These are phyloP conservation scores for Epichloe bromicola DNA, from an alignment of 2,329 filamentous ascomycete genomes.

Conservation along the genomic window DNA sequence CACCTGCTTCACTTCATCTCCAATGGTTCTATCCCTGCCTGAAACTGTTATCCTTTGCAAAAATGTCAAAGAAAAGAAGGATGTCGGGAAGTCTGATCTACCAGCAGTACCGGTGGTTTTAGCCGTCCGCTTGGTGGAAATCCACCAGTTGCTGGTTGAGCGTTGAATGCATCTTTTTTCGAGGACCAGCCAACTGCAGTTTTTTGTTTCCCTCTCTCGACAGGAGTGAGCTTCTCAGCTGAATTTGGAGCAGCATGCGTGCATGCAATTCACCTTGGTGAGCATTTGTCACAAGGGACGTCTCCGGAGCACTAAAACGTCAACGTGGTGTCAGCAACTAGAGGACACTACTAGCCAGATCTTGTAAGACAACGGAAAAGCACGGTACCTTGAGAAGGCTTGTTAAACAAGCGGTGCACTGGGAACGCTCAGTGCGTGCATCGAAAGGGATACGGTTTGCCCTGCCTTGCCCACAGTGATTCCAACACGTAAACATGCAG, in stretches of 20 bases:
- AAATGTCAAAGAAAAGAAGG: constrained; percentile 14
- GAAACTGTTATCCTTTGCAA: constrained; percentile 17
- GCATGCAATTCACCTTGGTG: constrained; percentile 13
- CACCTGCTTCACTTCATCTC: constrained; percentile 13
- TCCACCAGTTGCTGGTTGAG: background rate
- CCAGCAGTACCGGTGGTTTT: background rate
- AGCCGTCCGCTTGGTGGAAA: background rate
- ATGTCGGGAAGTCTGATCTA: constrained; percentile 7
- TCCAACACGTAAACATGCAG: too few relatives aligned
- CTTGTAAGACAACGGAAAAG: background rate
- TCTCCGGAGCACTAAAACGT: constrained; percentile 18
- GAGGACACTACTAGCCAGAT: background rate
- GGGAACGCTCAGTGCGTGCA: constrained; percentile 17
- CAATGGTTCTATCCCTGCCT: background rate
- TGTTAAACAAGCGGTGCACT: constrained; percentile 17
- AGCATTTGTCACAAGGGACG: constrained; percentile 18
- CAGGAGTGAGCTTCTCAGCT: constrained; percentile 8
- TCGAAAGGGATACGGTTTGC: constrained; percentile 13
- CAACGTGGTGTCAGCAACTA: background rate
- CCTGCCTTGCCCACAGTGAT: too few relatives aligned
- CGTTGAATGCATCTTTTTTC: background rate
- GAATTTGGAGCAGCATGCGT: constrained; percentile 7
- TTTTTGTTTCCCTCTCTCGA: constrained; percentile 10
- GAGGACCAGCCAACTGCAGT: background rate
- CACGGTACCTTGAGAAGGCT: constrained; percentile 22